Percentiles rank a stretch among this genome's conserved stretches.
These are phyloP conservation scores for Suhomyces tanzawaensis DNA, from an alignment of 805 yeast species.

Conservation along the genomic window DNA sequence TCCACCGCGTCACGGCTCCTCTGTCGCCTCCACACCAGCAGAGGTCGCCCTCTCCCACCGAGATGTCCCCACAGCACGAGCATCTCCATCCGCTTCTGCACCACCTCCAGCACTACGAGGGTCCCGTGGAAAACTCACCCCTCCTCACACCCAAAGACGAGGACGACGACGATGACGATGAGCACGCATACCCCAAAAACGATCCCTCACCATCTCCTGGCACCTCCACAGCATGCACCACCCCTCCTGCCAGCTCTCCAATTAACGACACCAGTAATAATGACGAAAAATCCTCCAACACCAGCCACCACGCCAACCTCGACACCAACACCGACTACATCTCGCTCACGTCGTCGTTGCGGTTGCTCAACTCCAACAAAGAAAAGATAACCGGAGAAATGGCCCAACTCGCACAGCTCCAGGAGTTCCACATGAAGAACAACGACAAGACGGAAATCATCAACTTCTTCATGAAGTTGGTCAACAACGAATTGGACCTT, in stretches of 20 bases:
- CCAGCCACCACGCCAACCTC: slow-evolving; percentile 11
- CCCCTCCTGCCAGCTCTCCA: slow-evolving; percentile 9
- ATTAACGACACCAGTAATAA: slow-evolving; percentile 6
- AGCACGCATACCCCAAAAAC: slow-evolving; percentile 3
- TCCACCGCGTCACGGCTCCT: slow-evolving; percentile 6
- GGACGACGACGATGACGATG: slow-evolving; percentile 28
- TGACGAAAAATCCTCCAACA: neutral
- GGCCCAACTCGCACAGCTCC: slow-evolving; percentile 28
- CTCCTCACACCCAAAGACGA: slow-evolving; percentile 44
- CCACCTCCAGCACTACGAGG: slow-evolving; percentile 13
- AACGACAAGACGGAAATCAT: slow-evolving; percentile 24
- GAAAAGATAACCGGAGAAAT: slow-evolving; percentile 29
- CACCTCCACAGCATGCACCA: slow-evolving; percentile 7
- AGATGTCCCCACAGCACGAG: slow-evolving; percentile 21
- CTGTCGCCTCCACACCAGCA: slow-evolving; percentile 19
- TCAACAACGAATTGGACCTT: slow-evolving; percentile 30
- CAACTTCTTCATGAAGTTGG: slow-evolving; percentile 32
- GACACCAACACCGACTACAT: slow-evolving; percentile 36
- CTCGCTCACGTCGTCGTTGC: slow-evolving; percentile 31
- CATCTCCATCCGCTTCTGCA: slow-evolving; percentile 1
- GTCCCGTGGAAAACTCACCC: slow-evolving; percentile 31
- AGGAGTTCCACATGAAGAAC: slow-evolving; percentile 16
- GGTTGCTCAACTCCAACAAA: slow-evolving; percentile 25
- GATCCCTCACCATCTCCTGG: slow-evolving; percentile 2
- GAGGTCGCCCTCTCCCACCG: slow-evolving; percentile 26